Percentiles rank a stretch among this genome's conserved stretches.
Conservation (phyloP, 768 basidiomycete species). For the Boletus speciosus region DNA sequence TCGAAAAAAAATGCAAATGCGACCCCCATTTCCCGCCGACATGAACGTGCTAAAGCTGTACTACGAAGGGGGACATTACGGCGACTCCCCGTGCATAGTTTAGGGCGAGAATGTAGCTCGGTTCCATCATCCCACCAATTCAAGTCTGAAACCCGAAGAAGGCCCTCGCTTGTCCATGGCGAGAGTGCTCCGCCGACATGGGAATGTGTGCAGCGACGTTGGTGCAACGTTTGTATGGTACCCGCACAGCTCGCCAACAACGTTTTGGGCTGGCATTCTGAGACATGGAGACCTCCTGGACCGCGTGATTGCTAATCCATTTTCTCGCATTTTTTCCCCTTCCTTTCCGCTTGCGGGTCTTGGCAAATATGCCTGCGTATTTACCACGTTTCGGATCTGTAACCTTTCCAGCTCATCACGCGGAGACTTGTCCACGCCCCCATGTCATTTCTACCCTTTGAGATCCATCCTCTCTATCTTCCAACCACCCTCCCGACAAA, state of each 20-base stretch:
- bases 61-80: neutral
- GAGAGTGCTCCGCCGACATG: neutral
- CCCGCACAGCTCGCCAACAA: conserved; percentile 17
- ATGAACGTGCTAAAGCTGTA: neutral
- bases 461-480: neutral
- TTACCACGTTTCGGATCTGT: conserved; percentile 19
- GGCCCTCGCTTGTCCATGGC: neutral
- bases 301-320: conserved; percentile 6
- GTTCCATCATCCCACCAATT: neutral
- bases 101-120: neutral
- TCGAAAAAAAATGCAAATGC: conserved; percentile 6
- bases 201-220: neutral
- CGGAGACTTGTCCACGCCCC: neutral
- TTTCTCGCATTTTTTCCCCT: conserved; percentile 1
- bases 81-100: neutral
- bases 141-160: neutral
- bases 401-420: neutral
- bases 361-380: conserved; percentile 4
- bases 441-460: neutral
- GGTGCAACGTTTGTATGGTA: conserved; percentile 11
- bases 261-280: conserved; percentile 20
- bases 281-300: conserved; percentile 2
- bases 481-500: neutral
- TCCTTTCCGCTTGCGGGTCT: conserved; percentile 11
- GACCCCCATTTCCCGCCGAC: neutral